Base-by-base conservation (phyloP, 495 filamentous ascomycete genomes). In the Penicillium paradoxum region DNA sequence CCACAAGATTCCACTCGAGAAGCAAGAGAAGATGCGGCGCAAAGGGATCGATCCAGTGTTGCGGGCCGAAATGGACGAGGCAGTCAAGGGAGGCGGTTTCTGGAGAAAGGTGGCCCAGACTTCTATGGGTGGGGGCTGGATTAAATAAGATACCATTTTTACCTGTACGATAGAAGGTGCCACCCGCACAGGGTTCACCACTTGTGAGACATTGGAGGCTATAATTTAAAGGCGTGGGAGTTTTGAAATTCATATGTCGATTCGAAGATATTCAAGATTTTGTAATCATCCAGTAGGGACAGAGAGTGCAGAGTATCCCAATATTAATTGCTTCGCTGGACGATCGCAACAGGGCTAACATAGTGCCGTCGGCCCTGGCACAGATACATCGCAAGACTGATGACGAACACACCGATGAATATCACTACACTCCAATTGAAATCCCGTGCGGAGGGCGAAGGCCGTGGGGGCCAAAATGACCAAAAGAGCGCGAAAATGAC, bases 341-440 rank as follows among this genome's bases (percentile, higher is more conserved):
- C 53, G 0, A 32, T 56, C 22, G 58, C 57, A 4, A 63, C 66
- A 4, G 69, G 71, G 1, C 64, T 66, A 6, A 56, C 53, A 48
- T 71, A 71, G 4, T 65, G 50, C 6, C 52, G 48, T 14, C 60
- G 38, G 8, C 62, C 71, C 18, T 66, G 57, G 15, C 66, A 21
- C 6, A 55, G 24, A 52, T 76, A 77, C 56, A 67, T 66, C 14
- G 63, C 48, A 2, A 66, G 51, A 9, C 70, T 68, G 8, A 73
- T 54, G 2, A 69, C 29, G 36, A 78, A 68, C 1, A 75, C 65
- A 1, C 44, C 60, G 2, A 54, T 63, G 50, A 71, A 77, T 7
- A 79, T 73, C 13, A 79, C 63, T 6, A 74, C 64, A 18, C 57
- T 57, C 65, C 69, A 84, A 55, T 84, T 83, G 65, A 83, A 79